A percentile compares a stretch with the other conserved stretches of the same genome.
Evolutionary conservation across 495 filamentous ascomycete genomes (phyloP).

Genomic region (Tuber magnatum): DNA sequence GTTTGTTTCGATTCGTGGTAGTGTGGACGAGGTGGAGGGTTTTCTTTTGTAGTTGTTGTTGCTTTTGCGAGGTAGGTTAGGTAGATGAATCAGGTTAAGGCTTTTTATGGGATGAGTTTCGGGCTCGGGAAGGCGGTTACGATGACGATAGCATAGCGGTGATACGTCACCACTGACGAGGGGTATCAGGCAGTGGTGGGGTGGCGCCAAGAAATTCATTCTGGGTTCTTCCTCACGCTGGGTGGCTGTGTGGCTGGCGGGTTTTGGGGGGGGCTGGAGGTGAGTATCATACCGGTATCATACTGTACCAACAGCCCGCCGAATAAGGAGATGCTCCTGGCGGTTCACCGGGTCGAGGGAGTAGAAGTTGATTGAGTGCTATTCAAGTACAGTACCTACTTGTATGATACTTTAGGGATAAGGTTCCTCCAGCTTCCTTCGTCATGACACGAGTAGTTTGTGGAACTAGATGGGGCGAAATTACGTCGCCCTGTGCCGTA

Average conservation of each 20-base stretch:
- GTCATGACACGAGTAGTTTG: too few species aligned
- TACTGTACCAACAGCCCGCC: too few species aligned
- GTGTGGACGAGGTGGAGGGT: neutral
- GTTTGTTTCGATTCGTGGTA: neutral
- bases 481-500: too few species aligned
- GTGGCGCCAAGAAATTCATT: neutral
- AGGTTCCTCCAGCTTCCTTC: too few species aligned
- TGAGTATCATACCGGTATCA: too few species aligned
- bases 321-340: too few species aligned
- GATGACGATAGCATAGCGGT: neutral
- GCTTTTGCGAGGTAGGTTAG: neutral
- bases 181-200: neutral
- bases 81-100: neutral
- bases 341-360: too few species aligned
- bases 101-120: constrained; percentile 21
- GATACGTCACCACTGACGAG: neutral
- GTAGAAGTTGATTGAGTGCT: too few species aligned
- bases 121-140: neutral
- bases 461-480: too few species aligned
- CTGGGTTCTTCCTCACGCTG: neutral
- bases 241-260: neutral
- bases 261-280: neutral
- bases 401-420: too few species aligned
- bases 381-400: too few species aligned
- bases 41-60: constrained; percentile 14